phyloP scores from a whole-genome alignment of 1,284 basidiomycete genomes.

The Cryptococcus wingfieldii region DNA sequence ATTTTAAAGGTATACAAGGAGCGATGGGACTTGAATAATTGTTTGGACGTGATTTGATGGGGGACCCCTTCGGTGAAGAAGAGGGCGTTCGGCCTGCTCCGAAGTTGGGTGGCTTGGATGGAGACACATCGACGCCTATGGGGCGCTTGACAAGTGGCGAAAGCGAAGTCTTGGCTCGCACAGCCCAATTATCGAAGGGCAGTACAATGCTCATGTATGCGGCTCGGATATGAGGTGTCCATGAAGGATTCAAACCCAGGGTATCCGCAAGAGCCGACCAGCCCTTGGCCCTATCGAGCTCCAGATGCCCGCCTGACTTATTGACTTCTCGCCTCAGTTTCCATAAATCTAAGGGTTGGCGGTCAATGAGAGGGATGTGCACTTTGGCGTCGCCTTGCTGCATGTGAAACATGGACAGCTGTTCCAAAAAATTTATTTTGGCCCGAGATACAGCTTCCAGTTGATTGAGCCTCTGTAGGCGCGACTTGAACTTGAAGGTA shows the following conservation, averaged over 20 bases:
- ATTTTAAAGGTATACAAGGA: conserved; percentile 7
- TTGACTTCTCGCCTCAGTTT: conserved; percentile 85
- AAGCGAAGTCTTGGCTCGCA: conserved; percentile 57
- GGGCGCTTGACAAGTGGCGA: conserved; percentile 30
- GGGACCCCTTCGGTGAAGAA: conserved; percentile 4
- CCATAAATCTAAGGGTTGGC: conserved; percentile 89
- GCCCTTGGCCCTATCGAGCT: conserved; percentile 66
- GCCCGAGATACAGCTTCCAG: conserved; percentile 96
- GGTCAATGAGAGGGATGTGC: conserved; percentile 85
- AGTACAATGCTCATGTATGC: conserved; percentile 87
- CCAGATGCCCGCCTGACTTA: conserved; percentile 78
- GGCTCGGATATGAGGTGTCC: conserved; percentile 56
- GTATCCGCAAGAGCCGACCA: conserved; percentile 80
- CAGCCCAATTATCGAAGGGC: conserved; percentile 88
- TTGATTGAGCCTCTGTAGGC: conserved; percentile 89
- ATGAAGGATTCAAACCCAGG: conserved; percentile 64
- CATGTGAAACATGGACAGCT: conserved; percentile 86
- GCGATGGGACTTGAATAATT: conserved; percentile 12
- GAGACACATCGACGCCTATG: conserved; percentile 6
- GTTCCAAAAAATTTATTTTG: conserved; percentile 94
- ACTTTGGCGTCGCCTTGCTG: conserved; percentile 83
- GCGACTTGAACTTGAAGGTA: conserved; percentile 74
- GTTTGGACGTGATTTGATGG: conserved; percentile 12
- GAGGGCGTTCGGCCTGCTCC: neutral
- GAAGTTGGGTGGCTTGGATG: conserved; percentile 21